Percentiles rank a stretch among this genome's conserved stretches.
phyloP scores from a whole-genome alignment of 306 rosid genomes.

The Canavalia gladiata region DNA sequence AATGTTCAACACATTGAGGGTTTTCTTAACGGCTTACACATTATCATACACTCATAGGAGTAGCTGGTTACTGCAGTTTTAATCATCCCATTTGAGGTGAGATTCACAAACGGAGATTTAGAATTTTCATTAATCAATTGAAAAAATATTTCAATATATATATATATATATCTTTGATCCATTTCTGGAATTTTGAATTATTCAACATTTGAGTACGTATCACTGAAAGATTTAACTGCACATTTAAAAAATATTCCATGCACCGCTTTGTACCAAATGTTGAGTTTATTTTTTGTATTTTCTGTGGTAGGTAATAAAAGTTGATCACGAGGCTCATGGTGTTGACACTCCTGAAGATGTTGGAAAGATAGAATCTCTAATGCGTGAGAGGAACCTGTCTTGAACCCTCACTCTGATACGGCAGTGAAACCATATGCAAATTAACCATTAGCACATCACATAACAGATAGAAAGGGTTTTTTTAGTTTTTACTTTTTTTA shows the following conservation, averaged over 20 bases:
- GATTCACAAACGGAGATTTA: background rate
- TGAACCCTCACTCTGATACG: constrained; percentile 43
- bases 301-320: constrained; percentile 80
- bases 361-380: constrained; percentile 78
- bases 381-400: constrained; percentile 76
- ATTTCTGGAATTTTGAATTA: too few relatives aligned
- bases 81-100: background rate
- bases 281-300: constrained; percentile 3
- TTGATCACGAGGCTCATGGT: constrained; percentile 95
- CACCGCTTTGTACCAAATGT: too few relatives aligned
- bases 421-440: constrained; percentile 17
- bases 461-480: background rate
- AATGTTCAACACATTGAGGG: too few relatives aligned
- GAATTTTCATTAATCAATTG: too few relatives aligned
- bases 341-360: constrained; percentile 95
- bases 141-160: too few relatives aligned
- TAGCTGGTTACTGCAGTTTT: constrained; percentile 4
- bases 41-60: background rate
- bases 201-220: too few relatives aligned
- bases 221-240: too few relatives aligned
- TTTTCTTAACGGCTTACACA: too few relatives aligned
- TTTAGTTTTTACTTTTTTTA: background rate
- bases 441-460: constrained; percentile 11
- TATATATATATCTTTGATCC: too few relatives aligned
- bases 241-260: too few relatives aligned